phyloP scores from a whole-genome alignment of 768 basidiomycete genomes.

The Erythrobasidium yunnanense region DNA sequence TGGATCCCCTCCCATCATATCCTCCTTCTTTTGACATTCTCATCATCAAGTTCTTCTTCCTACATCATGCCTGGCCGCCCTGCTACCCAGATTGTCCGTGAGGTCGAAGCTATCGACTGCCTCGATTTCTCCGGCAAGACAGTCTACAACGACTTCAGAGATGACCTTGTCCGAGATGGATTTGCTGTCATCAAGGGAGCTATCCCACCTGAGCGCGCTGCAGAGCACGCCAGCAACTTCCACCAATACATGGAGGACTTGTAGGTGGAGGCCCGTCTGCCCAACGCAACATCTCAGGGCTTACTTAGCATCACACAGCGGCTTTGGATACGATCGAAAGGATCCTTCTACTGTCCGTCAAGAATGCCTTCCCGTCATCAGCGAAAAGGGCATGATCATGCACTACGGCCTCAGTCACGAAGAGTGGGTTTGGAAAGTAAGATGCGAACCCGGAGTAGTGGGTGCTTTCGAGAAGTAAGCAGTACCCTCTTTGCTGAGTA shows the following conservation, averaged over 20 bases:
- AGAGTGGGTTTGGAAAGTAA: constrained; percentile 35
- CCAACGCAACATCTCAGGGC: too few species aligned
- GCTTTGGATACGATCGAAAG: constrained; percentile 41
- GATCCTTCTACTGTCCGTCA: constrained; percentile 40
- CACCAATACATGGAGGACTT: constrained; percentile 41
- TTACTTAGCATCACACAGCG: background rate
- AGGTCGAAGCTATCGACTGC: constrained; percentile 22
- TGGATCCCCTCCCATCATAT: background rate
- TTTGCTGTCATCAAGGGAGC: constrained; percentile 2
- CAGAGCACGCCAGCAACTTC: constrained; percentile 31
- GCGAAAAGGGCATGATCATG: constrained; percentile 12
- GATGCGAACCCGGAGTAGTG: constrained; percentile 34
- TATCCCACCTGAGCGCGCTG: background rate
- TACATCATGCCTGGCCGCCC: background rate
- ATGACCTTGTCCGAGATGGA: constrained; percentile 17
- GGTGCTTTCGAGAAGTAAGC: constrained; percentile 32
- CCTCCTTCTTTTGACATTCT: background rate
- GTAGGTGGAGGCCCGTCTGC: background rate
- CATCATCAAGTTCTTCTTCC: too few species aligned
- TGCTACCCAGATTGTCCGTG: constrained; percentile 2
- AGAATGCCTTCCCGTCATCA: constrained; percentile 38
- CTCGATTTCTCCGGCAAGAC: constrained; percentile 26
- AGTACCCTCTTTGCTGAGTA: background rate
- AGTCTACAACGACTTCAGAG: constrained; percentile 20
- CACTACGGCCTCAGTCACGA: constrained; percentile 31